Evolutionary conservation across 176 grass and related monocot genomes (phyloP).

Genomic region (Bothriochloa decipiens): DNA sequence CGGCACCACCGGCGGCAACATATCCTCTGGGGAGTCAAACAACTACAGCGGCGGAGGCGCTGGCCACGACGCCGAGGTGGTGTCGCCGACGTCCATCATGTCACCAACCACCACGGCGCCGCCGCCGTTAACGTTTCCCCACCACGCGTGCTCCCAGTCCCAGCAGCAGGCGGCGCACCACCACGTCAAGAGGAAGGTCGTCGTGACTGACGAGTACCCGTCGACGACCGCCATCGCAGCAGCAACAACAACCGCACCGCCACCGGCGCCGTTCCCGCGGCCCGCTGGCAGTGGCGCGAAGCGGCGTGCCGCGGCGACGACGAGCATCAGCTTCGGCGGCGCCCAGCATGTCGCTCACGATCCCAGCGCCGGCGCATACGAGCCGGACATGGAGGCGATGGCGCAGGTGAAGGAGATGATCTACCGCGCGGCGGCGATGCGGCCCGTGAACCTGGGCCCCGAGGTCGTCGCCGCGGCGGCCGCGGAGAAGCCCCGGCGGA

Average conservation of each 20-base stretch:
- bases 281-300: neutral
- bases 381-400: constrained; percentile 81
- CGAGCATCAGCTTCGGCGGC: constrained; percentile 54
- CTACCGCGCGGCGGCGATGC: constrained; percentile 80
- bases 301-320: constrained; percentile 13
- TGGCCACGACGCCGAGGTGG: constrained; percentile 56
- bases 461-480: constrained; percentile 9
- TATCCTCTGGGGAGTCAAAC: constrained; percentile 80
- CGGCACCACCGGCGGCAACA: constrained; percentile 58
- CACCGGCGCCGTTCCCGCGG: neutral
- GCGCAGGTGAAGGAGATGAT: constrained; percentile 91
- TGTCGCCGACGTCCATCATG: constrained; percentile 67
- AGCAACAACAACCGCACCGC: neutral
- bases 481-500: constrained; percentile 54
- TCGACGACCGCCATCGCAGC: neutral
- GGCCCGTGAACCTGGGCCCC: constrained; percentile 58
- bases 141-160: neutral
- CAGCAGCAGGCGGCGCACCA: neutral
- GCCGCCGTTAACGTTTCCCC: constrained; percentile 6
- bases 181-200: constrained; percentile 44
- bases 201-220: constrained; percentile 27
- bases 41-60: constrained; percentile 49
- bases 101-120: constrained; percentile 31
- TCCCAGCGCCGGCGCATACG: constrained; percentile 28
- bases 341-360: neutral